Evolutionary conservation across 345 rosid species (phyloP).

Genomic region (Rhizophora apiculata): DNA sequence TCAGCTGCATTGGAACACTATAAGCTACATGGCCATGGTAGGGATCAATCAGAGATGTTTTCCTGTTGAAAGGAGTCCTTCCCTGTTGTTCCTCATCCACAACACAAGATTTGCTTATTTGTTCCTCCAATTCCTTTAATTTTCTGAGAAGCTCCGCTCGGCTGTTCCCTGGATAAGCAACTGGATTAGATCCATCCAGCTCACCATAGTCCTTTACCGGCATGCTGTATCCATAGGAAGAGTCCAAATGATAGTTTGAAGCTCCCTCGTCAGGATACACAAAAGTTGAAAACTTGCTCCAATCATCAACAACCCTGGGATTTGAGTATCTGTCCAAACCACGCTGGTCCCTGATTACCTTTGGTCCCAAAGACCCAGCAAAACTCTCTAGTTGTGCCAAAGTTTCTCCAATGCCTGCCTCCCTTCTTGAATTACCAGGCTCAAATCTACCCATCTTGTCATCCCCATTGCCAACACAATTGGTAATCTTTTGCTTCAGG

Average conservation of each 20-base stretch:
- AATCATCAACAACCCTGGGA: conserved; percentile 2
- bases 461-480: conserved; percentile 11
- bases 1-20: neutral
- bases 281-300: conserved; percentile 3
- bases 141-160: conserved; percentile 19
- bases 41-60: conserved; percentile 3
- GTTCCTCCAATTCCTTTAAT: conserved; percentile 22
- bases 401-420: conserved; percentile 15
- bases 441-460: conserved; percentile 12
- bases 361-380: conserved; percentile 16
- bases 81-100: conserved; percentile 9
- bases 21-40: neutral
- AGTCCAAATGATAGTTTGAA: conserved; percentile 19
- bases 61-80: neutral
- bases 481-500: conserved; percentile 14
- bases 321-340: conserved; percentile 8
- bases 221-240: conserved; percentile 21
- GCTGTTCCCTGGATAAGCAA: conserved; percentile 12
- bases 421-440: conserved; percentile 19
- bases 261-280: conserved; percentile 25
- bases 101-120: conserved; percentile 4
- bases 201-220: conserved; percentile 7
- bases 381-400: conserved; percentile 13
- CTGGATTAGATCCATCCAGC: conserved; percentile 8
- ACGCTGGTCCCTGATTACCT: conserved; percentile 10